Conservation (phyloP, 164 flowering plant species). For the Echeveria elegans region DNA sequence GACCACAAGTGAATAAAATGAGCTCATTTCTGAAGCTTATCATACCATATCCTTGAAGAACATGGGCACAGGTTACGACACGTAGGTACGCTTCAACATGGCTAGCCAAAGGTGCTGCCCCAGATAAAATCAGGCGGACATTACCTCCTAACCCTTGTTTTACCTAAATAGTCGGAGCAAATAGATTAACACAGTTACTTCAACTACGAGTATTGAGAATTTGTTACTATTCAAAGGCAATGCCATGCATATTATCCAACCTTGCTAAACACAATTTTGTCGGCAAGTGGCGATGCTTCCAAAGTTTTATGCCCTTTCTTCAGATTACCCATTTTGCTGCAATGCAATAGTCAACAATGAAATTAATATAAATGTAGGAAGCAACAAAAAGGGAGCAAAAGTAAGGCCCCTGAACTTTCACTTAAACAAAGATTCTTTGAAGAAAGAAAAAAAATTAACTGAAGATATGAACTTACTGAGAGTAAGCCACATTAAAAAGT, state of each 20-base stretch:
- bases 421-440: neutral
- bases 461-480: constrained; percentile 47
- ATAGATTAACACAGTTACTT: neutral
- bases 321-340: constrained; percentile 68
- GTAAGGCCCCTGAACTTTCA: neutral
- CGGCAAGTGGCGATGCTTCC: constrained; percentile 71
- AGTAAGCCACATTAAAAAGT: constrained; percentile 62
- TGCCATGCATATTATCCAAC: constrained; percentile 22
- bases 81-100: constrained; percentile 77
- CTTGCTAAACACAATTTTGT: constrained; percentile 78
- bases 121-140: constrained; percentile 80
- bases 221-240: neutral
- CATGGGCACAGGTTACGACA: constrained; percentile 91
- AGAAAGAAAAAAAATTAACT: neutral
- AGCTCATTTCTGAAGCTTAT: neutral
- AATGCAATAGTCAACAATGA: constrained; percentile 12
- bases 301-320: constrained; percentile 49
- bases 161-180: constrained; percentile 35
- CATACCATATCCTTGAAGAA: constrained; percentile 95
- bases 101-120: constrained; percentile 89
- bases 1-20: neutral
- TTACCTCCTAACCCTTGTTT: constrained; percentile 90
- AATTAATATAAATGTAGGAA: neutral
- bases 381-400: neutral
- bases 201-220: neutral